Base-by-base conservation (phyloP, 768 basidiomycete species). In the Pleurotus tuber-regium region DNA sequence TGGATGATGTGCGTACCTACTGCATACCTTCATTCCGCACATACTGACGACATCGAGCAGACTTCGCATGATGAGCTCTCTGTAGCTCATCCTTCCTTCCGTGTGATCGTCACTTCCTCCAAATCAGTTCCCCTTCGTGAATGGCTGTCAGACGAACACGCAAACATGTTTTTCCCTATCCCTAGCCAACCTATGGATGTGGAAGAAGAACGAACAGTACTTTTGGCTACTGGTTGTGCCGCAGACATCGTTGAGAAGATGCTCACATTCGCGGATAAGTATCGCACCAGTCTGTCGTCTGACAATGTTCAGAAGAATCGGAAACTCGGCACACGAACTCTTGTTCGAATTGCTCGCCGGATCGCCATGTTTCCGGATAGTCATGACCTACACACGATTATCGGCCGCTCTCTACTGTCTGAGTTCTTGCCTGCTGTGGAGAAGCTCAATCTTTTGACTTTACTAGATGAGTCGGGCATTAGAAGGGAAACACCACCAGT, bases 131-230 rank as follows among this genome's bases (percentile, higher is more conserved):
- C 79, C n/a, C 66, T 84, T n/a, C 80, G 80, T 58, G 83, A 86
- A 59, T 87, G 84, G 84, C 73, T 87, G 23, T 71, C 76, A 1
- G 77, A 80, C 52, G 84, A 87, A 59, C 80, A 85, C 59, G 77
- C 80, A 21, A 86, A 85, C 58, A 85, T 85, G 83, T 85, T 87
- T 71, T 80, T 85, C 63, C 64, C 83, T 8, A 61, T 87, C 11
- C 76, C 80, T 6, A 73, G 77, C 36, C 79, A 80, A 57, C 82
- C 83, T 1, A 87, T 87, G 84, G 69, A 72, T 24, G 56, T 52
- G 11, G 56, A 61, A 0, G 84, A 87, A 61, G 83, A 87, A 64
- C 55, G 61, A 0, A 54, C 60, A 2, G 63, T 84, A 11, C 77
- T 87, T 2, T 56, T 63, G 14, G 67, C 72, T 7, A 82, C 83